Evolutionary conservation across 345 rosid genomes (phyloP).

Genomic region (Pistacia atlantica): DNA sequence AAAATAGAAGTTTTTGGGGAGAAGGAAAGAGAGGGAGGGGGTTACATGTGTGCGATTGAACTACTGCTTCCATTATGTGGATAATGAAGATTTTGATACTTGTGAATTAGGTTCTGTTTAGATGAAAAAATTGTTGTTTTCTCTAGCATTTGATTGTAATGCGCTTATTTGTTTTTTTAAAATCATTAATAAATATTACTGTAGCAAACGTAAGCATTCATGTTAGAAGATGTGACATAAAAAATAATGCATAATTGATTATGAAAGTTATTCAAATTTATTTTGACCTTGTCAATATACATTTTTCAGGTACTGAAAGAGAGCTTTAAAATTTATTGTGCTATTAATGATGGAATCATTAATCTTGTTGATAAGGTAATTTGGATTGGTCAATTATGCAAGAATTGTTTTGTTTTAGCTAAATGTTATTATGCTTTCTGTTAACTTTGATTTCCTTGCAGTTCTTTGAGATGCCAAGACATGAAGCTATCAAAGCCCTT

Average conservation of each 20-base stretch:
- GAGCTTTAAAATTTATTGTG: slow-evolving; percentile 96
- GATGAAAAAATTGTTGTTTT: background rate
- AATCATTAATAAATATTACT: background rate
- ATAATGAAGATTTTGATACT: background rate
- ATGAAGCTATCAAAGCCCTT: slow-evolving; percentile 68
- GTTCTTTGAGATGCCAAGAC: slow-evolving; percentile 77
- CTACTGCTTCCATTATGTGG: background rate
- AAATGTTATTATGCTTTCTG: slow-evolving; percentile 15
- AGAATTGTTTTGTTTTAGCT: slow-evolving; percentile 15
- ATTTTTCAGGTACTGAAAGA: slow-evolving; percentile 87
- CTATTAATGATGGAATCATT: slow-evolving; percentile 97
- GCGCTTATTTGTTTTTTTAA: background rate
- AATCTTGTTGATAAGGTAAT: slow-evolving; percentile 97
- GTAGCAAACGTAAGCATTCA: background rate
- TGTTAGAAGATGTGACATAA: background rate
- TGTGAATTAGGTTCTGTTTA: background rate
- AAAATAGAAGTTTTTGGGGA: no score
- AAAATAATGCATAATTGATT: background rate
- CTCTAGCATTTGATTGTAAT: background rate
- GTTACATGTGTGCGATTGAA: background rate
- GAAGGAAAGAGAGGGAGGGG: no score
- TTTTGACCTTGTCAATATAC: slow-evolving; percentile 19
- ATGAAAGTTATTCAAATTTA: background rate
- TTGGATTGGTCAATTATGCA: background rate
- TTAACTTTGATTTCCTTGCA: slow-evolving; percentile 38